Conservation (phyloP, 208 protist species). For the Leishmania mexicana region DNA sequence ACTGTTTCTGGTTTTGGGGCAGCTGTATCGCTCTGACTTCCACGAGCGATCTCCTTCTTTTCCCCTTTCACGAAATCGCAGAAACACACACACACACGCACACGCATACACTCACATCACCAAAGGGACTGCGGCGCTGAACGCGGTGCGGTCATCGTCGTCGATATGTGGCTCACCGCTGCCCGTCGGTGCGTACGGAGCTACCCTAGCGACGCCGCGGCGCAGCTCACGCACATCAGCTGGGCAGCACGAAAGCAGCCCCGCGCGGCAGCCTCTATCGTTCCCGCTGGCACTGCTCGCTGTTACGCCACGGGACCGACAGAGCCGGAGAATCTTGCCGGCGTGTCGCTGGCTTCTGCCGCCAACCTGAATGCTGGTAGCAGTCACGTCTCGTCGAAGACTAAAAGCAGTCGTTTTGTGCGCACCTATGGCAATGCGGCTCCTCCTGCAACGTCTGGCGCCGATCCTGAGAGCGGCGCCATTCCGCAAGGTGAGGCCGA, state of each 20-base stretch:
- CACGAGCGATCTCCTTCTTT: neutral
- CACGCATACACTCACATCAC: neutral
- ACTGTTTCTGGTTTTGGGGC: neutral
- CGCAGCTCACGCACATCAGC: neutral
- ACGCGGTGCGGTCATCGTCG: neutral
- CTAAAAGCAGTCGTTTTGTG: conserved; percentile 5
- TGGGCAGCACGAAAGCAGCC: neutral
- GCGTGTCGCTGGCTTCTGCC: neutral
- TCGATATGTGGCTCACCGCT: neutral
- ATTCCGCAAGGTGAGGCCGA: neutral
- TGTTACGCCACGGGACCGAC: neutral
- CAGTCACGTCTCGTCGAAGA: neutral
- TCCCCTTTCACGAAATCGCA: neutral
- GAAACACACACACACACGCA: neutral
- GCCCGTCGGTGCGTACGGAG: neutral
- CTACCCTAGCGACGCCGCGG: neutral
- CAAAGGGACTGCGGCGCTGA: neutral
- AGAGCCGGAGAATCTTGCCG: neutral
- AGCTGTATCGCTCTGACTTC: neutral
- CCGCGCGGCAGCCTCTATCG: neutral
- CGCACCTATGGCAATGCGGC: neutral
- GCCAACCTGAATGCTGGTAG: neutral
- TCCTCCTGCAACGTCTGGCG: neutral
- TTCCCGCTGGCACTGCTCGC: neutral
- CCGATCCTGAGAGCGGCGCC: neutral